phyloP scores from a whole-genome alignment of 163 green algal genomes.

The Chlorella variabilis region DNA sequence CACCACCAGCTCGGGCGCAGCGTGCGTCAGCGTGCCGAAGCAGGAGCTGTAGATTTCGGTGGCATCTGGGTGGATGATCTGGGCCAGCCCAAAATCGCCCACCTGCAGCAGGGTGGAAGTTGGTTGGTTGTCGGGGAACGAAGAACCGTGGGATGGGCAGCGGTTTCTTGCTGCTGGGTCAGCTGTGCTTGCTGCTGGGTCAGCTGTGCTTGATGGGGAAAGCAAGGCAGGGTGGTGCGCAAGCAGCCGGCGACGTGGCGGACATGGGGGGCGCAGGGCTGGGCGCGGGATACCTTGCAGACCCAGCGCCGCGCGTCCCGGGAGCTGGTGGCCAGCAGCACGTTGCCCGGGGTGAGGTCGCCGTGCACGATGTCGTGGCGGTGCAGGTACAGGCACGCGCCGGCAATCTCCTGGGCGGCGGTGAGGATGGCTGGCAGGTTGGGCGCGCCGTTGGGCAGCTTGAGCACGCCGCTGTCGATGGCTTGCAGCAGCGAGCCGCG shows the following conservation, averaged over 20 bases:
- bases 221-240: too few species aligned
- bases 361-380: conserved; percentile 67
- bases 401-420: conserved; percentile 13
- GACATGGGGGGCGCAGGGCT: too few species aligned
- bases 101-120: not conserved
- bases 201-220: too few species aligned
- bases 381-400: conserved; percentile 70
- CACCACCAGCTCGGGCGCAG: conserved; percentile 49
- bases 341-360: conserved; percentile 57
- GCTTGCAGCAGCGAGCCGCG: conserved; percentile 28
- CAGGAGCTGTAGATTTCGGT: conserved; percentile 51
- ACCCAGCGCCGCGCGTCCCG: conserved; percentile 57
- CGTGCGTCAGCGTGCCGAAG: conserved; percentile 74
- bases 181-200: too few species aligned
- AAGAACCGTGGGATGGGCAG: too few species aligned
- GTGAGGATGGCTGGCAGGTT: conserved; percentile 24
- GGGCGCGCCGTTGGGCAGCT: not conserved
- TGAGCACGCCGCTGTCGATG: conserved; percentile 3
- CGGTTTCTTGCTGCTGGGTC: too few species aligned
- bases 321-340: conserved; percentile 39
- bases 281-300: too few species aligned
- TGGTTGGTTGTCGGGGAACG: too few species aligned
- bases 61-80: conserved; percentile 41
- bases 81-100: conserved; percentile 28
- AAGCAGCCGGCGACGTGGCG: too few species aligned